Conservation (phyloP, 139 green algal species). For the Chlorella vulgaris region DNA sequence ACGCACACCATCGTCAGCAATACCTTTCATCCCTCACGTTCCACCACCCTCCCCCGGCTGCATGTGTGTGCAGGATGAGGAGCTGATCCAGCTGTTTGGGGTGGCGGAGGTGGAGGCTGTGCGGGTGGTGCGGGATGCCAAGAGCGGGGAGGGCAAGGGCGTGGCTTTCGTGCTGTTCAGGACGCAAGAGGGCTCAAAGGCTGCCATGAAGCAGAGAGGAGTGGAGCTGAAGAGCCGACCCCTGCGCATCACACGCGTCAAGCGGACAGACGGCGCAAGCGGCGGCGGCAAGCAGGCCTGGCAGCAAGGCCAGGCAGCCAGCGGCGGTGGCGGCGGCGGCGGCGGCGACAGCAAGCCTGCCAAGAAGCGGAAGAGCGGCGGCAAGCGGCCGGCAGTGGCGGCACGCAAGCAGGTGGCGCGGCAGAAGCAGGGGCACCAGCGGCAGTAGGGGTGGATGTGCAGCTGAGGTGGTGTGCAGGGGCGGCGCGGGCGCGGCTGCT, state of each 20-base stretch:
- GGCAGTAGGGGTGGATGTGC: neutral
- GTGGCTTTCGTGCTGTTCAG: slow-evolving; percentile 82
- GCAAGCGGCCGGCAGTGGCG: slow-evolving; percentile 55
- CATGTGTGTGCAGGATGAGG: slow-evolving; percentile 57
- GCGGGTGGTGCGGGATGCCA: slow-evolving; percentile 79
- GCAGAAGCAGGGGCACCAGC: neutral
- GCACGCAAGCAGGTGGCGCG: slow-evolving; percentile 46
- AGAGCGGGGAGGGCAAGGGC: slow-evolving; percentile 75
- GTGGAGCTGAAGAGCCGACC: slow-evolving; percentile 45
- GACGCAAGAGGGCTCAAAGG: slow-evolving; percentile 40
- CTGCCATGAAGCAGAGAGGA: slow-evolving; percentile 33
- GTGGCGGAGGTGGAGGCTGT: slow-evolving; percentile 76
- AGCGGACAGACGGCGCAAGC: no score
- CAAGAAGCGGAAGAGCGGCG: slow-evolving; percentile 10
- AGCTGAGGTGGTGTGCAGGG: no score
- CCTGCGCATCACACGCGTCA: slow-evolving; percentile 53
- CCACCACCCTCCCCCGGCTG: neutral
- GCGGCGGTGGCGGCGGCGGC: neutral
- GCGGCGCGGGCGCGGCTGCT: no score
- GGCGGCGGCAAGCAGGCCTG: neutral
- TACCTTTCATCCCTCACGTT: no score
- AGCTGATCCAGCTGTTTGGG: slow-evolving; percentile 62
- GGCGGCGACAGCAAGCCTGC: neutral
- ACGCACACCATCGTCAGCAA: no score
- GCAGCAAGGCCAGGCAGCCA: slow-evolving; percentile 9